These are phyloP conservation scores for Cryptosporidium bovis DNA, from an alignment of 169 alveolate species.

Conservation along the genomic window DNA sequence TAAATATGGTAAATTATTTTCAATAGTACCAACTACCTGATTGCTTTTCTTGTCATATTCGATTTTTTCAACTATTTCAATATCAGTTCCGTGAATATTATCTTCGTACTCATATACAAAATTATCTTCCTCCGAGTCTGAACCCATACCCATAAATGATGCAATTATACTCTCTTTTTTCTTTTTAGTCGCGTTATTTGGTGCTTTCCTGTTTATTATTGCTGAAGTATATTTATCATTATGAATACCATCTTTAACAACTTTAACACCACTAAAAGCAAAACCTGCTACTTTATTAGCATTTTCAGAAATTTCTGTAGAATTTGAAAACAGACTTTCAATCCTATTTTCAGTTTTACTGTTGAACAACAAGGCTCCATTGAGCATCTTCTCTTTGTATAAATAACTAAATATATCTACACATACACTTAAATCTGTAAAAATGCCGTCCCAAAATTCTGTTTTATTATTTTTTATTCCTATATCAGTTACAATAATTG, in stretches of 20 bases:
- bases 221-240: not conserved
- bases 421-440: slow-evolving; percentile 18
- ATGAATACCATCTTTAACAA: not conserved
- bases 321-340: not conserved
- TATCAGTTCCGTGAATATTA: not conserved
- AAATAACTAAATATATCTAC: not conserved
- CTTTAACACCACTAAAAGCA: not conserved
- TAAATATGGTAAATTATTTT: not conserved
- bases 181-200: not conserved
- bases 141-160: slow-evolving; percentile 74
- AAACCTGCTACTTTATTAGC: slow-evolving; percentile 9
- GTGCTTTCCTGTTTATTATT: not conserved
- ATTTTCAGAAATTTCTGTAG: slow-evolving; percentile 16
- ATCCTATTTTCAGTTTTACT: slow-evolving; percentile 1
- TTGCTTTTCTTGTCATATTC: not conserved
- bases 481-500: not conserved
- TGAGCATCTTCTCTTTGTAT: not conserved
- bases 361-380: not conserved
- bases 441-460: slow-evolving; percentile 36
- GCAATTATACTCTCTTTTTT: slow-evolving; percentile 11
- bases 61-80: not conserved
- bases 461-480: not conserved
- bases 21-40: not conserved
- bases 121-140: slow-evolving; percentile 5
- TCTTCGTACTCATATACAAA: not conserved